Evolutionary conservation across 176 grass and related monocot genomes (phyloP).

Genomic region (Oryza officinalis): DNA sequence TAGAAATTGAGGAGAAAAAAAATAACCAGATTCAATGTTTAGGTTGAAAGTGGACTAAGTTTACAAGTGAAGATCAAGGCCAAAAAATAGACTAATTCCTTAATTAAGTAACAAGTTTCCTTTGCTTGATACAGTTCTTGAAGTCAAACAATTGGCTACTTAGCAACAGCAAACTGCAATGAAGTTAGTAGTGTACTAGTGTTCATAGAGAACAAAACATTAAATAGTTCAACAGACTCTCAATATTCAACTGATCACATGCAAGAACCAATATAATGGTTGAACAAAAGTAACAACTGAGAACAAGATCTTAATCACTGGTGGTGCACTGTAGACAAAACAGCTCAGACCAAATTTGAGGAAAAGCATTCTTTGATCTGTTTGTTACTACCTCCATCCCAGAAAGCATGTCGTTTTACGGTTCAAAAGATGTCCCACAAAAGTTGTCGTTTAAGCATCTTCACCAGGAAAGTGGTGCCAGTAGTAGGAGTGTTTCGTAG

Average conservation of each 20-base stretch:
- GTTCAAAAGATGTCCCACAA: too few relatives aligned
- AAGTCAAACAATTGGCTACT: not conserved
- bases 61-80: too few relatives aligned
- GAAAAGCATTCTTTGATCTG: constrained; percentile 20
- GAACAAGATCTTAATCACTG: constrained; percentile 28
- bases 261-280: constrained; percentile 8
- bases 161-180: constrained; percentile 22
- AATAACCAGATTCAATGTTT: not conserved
- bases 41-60: too few relatives aligned
- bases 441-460: too few relatives aligned
- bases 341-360: not conserved
- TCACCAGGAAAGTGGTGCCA: too few relatives aligned
- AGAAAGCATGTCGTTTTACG: too few relatives aligned
- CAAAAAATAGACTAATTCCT: not conserved
- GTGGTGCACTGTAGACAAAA: not conserved
- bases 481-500: too few relatives aligned
- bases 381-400: too few relatives aligned
- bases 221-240: not conserved
- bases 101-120: not conserved
- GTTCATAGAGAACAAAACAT: not conserved
- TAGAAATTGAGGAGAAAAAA: not conserved
- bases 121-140: constrained; percentile 9
- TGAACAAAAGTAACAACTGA: constrained; percentile 1
- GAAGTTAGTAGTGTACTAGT: constrained; percentile 6
- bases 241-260: constrained; percentile 11